Evolutionary conservation across 495 filamentous ascomycete species (phyloP), one percentile per base, ranked within the genome.

Genomic region (Trichoderma virens): DNA sequence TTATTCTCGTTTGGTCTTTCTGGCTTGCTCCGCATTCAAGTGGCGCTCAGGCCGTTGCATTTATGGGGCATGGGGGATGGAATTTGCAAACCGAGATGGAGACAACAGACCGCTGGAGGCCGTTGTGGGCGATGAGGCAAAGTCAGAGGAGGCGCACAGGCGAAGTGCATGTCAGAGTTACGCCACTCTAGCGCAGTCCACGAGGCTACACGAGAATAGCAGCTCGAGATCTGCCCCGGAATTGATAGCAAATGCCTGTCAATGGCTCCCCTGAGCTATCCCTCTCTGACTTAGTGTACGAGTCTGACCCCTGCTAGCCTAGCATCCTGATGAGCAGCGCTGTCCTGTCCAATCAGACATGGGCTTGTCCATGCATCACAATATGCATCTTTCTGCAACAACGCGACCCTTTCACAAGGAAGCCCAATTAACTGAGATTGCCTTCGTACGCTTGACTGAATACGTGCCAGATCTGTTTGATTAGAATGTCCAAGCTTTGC

Each of bases 251-350:
- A 35, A 35, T 23, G 43, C 3, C 16, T n/a, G n/a, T 4, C 14
- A 8, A 8, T 39, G 2, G 39, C 11, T n/a, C 32, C 32, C 39
- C 56, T 32, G 14, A 18, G 34, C 34, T 34, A 25, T 62, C 65
- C 25, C 25, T 20, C 56, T 61, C 9, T 20, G 63, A 66, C 25
- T 31, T 72, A 70, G 70, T 69, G 70, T 72, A 69, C 70, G 70
- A 71, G 67, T 65, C 18, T 61, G 14, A 60, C 64, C 39, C 39
- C 51, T 34, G 59, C 65, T 11, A 54, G 60, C 4, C 43, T n/a
- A 20, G 30, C 47, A 64, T 23, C 9, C 14, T 38, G 31, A 23
- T 14, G 39, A 47, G 43, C 18, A 18, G 38, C 9, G 0, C 13
- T 5, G 4, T 11, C 38, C 20, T 20, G 18, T 25, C 39, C 43